Percentiles rank a stretch among this genome's conserved stretches.
phyloP scores from a whole-genome alignment of 176 grass and related monocot species.

The Rhynchospora tenuis region DNA sequence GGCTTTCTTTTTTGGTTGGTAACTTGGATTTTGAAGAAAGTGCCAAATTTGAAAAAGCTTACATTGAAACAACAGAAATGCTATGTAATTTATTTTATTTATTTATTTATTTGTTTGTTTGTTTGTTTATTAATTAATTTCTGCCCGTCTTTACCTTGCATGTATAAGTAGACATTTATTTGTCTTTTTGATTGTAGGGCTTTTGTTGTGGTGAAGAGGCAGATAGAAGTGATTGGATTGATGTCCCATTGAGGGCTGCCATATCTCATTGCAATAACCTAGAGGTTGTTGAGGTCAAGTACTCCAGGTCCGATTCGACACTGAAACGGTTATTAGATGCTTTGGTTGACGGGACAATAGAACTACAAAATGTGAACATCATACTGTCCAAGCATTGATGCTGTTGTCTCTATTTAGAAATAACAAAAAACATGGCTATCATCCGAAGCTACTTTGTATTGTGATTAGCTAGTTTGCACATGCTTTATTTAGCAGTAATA shows the following conservation, averaged over 20 bases:
- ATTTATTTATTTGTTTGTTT: background rate
- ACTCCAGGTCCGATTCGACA: background rate
- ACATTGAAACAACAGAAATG: background rate
- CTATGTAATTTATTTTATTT: background rate
- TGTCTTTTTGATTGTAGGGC: background rate
- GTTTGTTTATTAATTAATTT: no score
- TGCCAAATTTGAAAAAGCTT: constrained; percentile 3
- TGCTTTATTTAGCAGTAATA: no score
- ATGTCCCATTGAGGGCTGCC: background rate
- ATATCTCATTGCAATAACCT: background rate
- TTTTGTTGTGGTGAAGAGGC: background rate
- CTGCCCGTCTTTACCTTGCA: background rate
- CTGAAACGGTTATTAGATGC: background rate
- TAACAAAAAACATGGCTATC: no score
- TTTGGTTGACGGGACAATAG: background rate
- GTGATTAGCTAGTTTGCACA: no score
- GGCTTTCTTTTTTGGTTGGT: background rate
- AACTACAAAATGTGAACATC: background rate
- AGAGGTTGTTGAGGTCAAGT: background rate
- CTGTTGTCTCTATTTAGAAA: background rate
- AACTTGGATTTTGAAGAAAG: background rate
- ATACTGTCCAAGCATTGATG: background rate
- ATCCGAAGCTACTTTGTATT: no score
- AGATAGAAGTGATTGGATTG: background rate
- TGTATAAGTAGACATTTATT: background rate